Base-by-base conservation (phyloP, 83 land plant species). In the Thuja plicata region DNA sequence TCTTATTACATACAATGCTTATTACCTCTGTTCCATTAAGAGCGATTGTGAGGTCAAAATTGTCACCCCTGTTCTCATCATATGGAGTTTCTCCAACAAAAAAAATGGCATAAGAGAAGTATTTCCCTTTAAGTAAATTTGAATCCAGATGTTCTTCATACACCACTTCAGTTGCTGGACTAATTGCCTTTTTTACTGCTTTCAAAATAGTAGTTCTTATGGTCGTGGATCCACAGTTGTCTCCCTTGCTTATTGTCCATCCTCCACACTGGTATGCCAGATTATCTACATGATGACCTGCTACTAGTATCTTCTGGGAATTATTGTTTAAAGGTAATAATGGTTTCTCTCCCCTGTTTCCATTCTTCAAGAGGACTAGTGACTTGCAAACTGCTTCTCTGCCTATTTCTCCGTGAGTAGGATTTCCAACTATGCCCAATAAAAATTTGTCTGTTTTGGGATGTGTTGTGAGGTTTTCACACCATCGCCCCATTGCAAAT, bases 371-470 rank as follows among this genome's bases (percentile, higher is more conserved):
- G 15, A 96, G 92, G 86, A 96, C 99, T 80, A 97, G 95, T 34
- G 97, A 95, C 89, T 95, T 96, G 45, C 98, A 90, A 13, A 97
- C 98, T 9, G 97, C 98, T 91, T 96, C 99, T 55, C 99, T 90
- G 10, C 95, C 97, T 48, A 97, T 88, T 35, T 91, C 94, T 87
- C 97, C 90, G 80, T 97, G 97, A 74, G 84, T 97, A 92, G 93
- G 91, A 88, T 92, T 92, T 24, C 97, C 96, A 85, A 97, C 93
- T 19, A 43, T 57, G 60, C 88, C 88, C 32, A 92, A 32, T 87
- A 96, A 84, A n/a, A n/a, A n/a, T n/a, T n/a, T n/a, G n/a, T n/a
- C n/a, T n/a, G n/a, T n/a, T n/a, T n/a, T n/a, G n/a, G n/a, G n/a
- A n/a, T n/a, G n/a, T n/a, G n/a, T n/a, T n/a, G n/a, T n/a, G n/a